A percentile compares a stretch with the other conserved stretches of the same genome.
Conservation (phyloP, 768 basidiomycete genomes). For the Tephrocybe sp. region DNA sequence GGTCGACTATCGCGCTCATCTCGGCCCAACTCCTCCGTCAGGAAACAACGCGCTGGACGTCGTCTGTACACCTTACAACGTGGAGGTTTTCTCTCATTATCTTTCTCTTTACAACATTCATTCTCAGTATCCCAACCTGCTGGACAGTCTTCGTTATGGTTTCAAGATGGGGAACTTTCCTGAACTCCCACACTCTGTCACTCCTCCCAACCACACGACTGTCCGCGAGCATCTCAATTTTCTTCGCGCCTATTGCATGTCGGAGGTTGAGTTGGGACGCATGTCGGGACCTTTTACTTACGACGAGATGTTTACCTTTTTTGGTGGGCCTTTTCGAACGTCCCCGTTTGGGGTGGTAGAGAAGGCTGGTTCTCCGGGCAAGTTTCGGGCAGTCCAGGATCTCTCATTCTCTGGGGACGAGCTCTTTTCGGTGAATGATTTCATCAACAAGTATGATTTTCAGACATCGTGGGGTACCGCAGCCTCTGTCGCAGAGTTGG, state of each 20-base stretch:
- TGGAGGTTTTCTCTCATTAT: no score
- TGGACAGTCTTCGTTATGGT: no score
- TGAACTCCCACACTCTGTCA: not conserved
- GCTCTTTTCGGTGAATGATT: slow-evolving; percentile 3
- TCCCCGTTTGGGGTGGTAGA: no score
- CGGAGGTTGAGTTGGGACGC: not conserved
- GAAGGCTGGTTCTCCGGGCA: not conserved
- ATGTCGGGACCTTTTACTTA: slow-evolving; percentile 2
- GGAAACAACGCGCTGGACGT: no score
- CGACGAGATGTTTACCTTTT: not conserved
- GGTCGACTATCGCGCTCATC: no score
- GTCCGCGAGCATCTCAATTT: not conserved
- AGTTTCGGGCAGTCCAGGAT: not conserved
- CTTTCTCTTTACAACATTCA: no score
- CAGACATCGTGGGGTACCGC: no score
- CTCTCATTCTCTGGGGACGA: not conserved
- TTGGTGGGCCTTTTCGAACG: not conserved
- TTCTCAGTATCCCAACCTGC: no score
- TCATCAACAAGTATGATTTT: no score
- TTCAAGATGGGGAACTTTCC: not conserved
- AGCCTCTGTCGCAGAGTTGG: not conserved
- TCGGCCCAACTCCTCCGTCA: no score
- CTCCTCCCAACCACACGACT: no score
- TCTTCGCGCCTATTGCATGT: not conserved
- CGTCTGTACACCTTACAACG: no score